Evolutionary conservation across 495 filamentous ascomycete species (phyloP).

Genomic region (Hypomontagnella submonticulosa): DNA sequence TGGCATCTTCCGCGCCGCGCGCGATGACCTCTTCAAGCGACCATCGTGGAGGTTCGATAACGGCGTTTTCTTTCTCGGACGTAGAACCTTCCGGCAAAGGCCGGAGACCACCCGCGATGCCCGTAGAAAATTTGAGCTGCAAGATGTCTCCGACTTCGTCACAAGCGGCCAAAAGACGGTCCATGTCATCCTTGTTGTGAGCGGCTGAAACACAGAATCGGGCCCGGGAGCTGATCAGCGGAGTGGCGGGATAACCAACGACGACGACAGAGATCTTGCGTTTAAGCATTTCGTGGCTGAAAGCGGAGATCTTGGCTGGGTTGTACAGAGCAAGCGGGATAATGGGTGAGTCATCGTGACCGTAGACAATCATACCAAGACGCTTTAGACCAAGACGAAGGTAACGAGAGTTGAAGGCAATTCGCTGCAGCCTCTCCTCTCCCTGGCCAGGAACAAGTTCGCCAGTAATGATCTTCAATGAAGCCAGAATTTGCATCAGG

Average conservation of each 20-base stretch:
- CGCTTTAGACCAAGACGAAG: slow-evolving; percentile 96
- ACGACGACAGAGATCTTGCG: slow-evolving; percentile 99
- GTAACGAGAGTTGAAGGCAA: slow-evolving; percentile 98
- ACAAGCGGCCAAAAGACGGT: slow-evolving; percentile 88
- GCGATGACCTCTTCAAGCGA: slow-evolving; percentile 80
- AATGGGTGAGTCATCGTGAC: slow-evolving; percentile 97
- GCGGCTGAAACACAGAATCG: slow-evolving; percentile 96
- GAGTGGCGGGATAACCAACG: slow-evolving; percentile 97
- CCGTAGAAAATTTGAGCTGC: slow-evolving; percentile 95
- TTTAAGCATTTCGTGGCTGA: slow-evolving; percentile 96
- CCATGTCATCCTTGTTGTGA: slow-evolving; percentile 97
- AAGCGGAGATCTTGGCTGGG: slow-evolving; percentile 96
- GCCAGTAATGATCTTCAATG: slow-evolving; percentile 87
- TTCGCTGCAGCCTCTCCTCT: slow-evolving; percentile 92
- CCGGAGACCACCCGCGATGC: slow-evolving; percentile 86
- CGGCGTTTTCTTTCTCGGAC: slow-evolving; percentile 75
- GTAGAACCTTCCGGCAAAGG: slow-evolving; percentile 75
- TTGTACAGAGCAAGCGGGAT: slow-evolving; percentile 94
- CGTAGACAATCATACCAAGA: slow-evolving; percentile 95
- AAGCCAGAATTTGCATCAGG: slow-evolving; percentile 85
- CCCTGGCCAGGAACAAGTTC: slow-evolving; percentile 91
- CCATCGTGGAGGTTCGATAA: slow-evolving; percentile 80
- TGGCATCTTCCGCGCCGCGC: slow-evolving; percentile 81
- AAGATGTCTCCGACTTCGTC: slow-evolving; percentile 92
- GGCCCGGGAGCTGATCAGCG: slow-evolving; percentile 90